phyloP scores from a whole-genome alignment of 352 stramenopile genomes.

The Globisporangium carolinianum region DNA sequence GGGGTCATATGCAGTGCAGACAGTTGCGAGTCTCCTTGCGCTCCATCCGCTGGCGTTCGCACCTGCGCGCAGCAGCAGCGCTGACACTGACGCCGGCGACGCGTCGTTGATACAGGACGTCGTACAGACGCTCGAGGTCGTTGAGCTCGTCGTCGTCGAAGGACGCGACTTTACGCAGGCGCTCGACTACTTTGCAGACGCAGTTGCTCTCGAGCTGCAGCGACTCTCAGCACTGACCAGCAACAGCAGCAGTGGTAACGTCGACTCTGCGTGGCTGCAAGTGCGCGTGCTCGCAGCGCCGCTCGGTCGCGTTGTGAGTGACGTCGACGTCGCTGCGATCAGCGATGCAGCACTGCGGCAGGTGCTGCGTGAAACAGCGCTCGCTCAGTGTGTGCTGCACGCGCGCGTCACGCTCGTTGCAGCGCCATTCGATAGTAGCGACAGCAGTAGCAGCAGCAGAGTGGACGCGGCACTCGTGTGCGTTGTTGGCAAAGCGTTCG shows the following conservation, averaged over 20 bases:
- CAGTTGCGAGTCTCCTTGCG: constrained; percentile 17
- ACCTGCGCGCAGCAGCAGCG: neutral
- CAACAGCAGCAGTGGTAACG: neutral
- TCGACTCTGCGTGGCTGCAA: neutral
- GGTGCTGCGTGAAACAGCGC: constrained; percentile 17
- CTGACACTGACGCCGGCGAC: no score
- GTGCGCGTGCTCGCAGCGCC: constrained; percentile 8
- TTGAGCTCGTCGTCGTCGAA: constrained; percentile 40
- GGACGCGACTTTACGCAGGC: constrained; percentile 25
- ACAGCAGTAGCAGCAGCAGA: neutral
- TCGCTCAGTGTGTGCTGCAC: constrained; percentile 13
- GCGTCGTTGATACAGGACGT: neutral
- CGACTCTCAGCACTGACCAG: constrained; percentile 10
- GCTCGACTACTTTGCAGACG: constrained; percentile 31
- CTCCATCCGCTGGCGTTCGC: constrained; percentile 20
- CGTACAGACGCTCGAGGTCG: constrained; percentile 16
- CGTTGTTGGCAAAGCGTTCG: constrained; percentile 28
- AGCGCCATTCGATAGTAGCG: no score
- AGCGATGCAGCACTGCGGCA: constrained; percentile 9
- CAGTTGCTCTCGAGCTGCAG: constrained; percentile 22
- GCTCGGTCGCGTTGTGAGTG: constrained; percentile 6
- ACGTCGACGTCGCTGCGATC: constrained; percentile 7
- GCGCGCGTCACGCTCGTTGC: neutral
- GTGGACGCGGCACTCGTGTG: neutral
- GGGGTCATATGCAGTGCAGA: constrained; percentile 31